Evolutionary conservation across 129 eudicot genomes (phyloP), one percentile per base, ranked within the genome.

Genomic region (Saposhnikovia divaricata): DNA sequence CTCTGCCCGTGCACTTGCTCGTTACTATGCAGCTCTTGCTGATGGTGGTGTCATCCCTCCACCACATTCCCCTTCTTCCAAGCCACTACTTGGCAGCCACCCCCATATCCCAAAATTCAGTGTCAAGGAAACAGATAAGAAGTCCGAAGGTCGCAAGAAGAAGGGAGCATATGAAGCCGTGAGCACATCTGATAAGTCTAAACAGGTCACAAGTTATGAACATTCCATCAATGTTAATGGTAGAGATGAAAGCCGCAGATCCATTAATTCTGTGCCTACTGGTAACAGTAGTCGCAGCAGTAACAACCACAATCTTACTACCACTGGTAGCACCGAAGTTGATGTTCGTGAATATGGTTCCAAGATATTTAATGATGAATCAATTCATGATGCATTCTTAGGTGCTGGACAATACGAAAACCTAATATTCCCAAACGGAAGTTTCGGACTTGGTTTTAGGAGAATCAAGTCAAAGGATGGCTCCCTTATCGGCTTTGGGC

Each of bases 1-100:
- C 86, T 95, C 98, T 1, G 98, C 98, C 50, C 97, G 98, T 61
- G 98, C 98, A 79, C 85, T 95, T 53, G 97, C 97, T 43, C 96
- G 98, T 81, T 95, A 92, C 85, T 95, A 95, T 84, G 97, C 98
- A 38, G 84, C 92, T 75, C 89, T 95, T 19, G 91, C 89, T 45
- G 98, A 92, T 15, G 84, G 81, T 46, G 98, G 97, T 71, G 50
- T 50, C 6, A 79, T 95, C 76, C 97, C 97, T 9, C 88, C 94
- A 11, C 92, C 61, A 69, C 93, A 89, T 77, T 78, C 93, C 76
- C 86, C 93, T 69, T 75, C 91, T 27, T 86, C 90, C 80, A 79
- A 82, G 77, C 97, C 98, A 38, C 80, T 86, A 55, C 91, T 95
- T 8, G 98, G 98, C 47, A 87, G 91, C 91, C 98, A 92, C 83